Base-by-base conservation (phyloP, 768 basidiomycete species). In the Lenzites betulinus region DNA sequence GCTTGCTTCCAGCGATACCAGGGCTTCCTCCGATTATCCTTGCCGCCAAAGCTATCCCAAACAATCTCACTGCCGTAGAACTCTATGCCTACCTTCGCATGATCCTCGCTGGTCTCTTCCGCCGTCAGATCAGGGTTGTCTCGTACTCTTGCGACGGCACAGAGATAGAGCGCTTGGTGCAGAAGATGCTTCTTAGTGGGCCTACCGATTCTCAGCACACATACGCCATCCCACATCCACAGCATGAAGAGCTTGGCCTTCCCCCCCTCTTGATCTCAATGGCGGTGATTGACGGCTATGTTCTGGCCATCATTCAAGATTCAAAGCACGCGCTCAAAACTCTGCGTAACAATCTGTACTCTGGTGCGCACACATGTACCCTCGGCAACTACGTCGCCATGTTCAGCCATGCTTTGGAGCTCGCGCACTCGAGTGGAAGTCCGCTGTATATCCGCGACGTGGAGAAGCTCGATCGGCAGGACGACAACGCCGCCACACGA, bases 401-500 rank as follows among this genome's bases (percentile, higher is more conserved):
- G 66, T 44, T 20, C 20, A 18, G n/a, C 18, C n/a, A 44, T 68
- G 59, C 64, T 57, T 1, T 30, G 43, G 26, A 11, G 26, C 42
- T 7, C 30, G 41, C 6, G 18, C 41, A 7, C 28, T 54, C 28
- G 71, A 67, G 0, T 50, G 51, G 23, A 1, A 60, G 66, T 12
- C 72, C 76, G 1, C 56, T 77, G 0, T 75, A 70, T 51, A 35
- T 30, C 4, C 70, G 71, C 0, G 76, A 77, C 59, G 74, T 81
- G 1, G 73, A 76, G 18, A 74, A 74, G 46, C 28, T 78, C 0
- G 78, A 82, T 54, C 62, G 73, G 0, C 79, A 82, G 69, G 81
- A 81, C 64, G 78, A 82, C 61, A 70, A 67, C 58, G 79, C 79
- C 0, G 80, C 79, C 0, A 55, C 71, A 3, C 71, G 76, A 0